Evolutionary conservation across 2,329 filamentous ascomycete species (phyloP).

Genomic region (Hypoxylon sp.): DNA sequence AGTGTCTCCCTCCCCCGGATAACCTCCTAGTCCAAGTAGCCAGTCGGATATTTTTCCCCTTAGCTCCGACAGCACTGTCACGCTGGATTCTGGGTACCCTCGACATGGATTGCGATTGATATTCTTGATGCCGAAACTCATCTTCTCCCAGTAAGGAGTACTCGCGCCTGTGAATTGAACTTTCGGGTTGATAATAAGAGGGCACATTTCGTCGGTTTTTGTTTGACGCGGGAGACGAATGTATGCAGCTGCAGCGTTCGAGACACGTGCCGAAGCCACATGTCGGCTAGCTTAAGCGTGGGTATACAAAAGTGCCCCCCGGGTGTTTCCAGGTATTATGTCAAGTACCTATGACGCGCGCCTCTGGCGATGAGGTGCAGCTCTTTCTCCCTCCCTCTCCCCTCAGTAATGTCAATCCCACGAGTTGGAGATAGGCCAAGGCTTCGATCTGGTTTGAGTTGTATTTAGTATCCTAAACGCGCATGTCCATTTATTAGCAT

Average conservation of each 20-base stretch:
- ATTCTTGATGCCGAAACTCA: background rate
- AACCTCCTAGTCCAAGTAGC: slow-evolving; percentile 14
- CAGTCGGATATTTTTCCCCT: slow-evolving; percentile 36
- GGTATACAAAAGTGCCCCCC: background rate
- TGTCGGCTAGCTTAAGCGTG: slow-evolving; percentile 2
- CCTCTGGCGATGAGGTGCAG: slow-evolving; percentile 15
- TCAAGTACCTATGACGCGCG: slow-evolving; percentile 20
- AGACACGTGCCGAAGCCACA: slow-evolving; percentile 3
- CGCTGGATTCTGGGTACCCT: slow-evolving; percentile 1
- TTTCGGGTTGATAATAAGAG: slow-evolving; percentile 1
- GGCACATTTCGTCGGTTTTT: background rate
- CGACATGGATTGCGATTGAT: background rate
- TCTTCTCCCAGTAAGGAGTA: background rate
- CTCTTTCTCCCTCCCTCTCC: slow-evolving; percentile 20
- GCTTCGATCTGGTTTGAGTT: slow-evolving; percentile 12
- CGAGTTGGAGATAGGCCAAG: slow-evolving; percentile 17
- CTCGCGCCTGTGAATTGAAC: background rate
- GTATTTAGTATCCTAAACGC: slow-evolving; percentile 24
- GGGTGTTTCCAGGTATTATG: slow-evolving; percentile 2
- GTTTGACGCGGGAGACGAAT: background rate
- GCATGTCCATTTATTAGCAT: slow-evolving; percentile 28
- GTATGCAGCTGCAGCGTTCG: slow-evolving; percentile 1
- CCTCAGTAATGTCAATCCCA: background rate
- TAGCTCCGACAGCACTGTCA: slow-evolving; percentile 27
- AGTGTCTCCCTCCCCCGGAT: slow-evolving; percentile 16